Percentiles rank a stretch among this genome's conserved stretches.
These are phyloP conservation scores for Jatropha multifida DNA, from an alignment of 441 rosid genomes.

Conservation along the genomic window DNA sequence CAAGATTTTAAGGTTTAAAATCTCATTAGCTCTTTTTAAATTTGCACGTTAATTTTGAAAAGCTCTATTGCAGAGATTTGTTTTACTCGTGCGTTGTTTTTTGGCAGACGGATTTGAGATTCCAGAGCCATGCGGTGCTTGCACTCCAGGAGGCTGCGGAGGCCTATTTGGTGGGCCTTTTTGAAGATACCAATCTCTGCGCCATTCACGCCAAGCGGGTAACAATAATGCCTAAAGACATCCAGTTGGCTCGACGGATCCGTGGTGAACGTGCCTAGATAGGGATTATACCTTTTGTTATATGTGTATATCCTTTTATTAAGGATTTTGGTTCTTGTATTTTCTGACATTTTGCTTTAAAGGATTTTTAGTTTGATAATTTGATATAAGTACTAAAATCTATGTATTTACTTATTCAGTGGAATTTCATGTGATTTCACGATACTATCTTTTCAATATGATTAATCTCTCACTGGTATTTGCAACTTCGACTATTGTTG, in stretches of 20 bases:
- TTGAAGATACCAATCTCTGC: conserved; percentile 70
- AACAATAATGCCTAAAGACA: conserved; percentile 71
- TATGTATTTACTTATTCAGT: neutral
- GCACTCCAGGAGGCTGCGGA: conserved; percentile 78
- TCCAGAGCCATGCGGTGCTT: conserved; percentile 75
- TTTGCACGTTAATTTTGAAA: neutral
- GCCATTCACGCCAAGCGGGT: conserved; percentile 77
- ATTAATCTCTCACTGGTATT: too few relatives aligned
- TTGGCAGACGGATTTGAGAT: conserved; percentile 59
- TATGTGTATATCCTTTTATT: neutral
- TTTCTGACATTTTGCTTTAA: too few relatives aligned
- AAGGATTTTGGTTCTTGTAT: neutral
- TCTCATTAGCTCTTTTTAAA: too few relatives aligned
- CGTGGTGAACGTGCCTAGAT: conserved; percentile 66
- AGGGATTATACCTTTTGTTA: neutral
- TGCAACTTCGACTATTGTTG: too few relatives aligned
- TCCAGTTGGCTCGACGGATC: conserved; percentile 63
- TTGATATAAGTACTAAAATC: too few relatives aligned
- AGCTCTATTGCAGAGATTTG: too few relatives aligned
- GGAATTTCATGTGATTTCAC: neutral
- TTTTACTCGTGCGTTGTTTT: neutral
- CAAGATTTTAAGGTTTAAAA: conserved; percentile 55
- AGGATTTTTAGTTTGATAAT: too few relatives aligned
- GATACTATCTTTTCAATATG: too few relatives aligned
- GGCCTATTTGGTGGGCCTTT: conserved; percentile 69